phyloP scores from a whole-genome alignment of 768 basidiomycete species.

The Lactifluus volemus region DNA sequence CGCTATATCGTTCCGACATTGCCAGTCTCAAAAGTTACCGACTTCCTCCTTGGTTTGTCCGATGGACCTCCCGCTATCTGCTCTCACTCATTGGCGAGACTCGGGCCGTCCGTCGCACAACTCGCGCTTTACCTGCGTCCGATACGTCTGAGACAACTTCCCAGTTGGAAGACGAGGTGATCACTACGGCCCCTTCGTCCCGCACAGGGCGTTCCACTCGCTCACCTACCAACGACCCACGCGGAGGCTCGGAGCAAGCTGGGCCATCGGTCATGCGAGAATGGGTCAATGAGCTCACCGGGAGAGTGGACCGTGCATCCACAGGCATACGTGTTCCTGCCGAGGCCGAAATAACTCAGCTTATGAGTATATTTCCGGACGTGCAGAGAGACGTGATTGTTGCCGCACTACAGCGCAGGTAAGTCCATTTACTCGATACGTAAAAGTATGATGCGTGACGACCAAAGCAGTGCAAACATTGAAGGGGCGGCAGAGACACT shows the following conservation, averaged over 20 bases:
- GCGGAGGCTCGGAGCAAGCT: constrained; percentile 1
- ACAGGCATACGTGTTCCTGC: constrained; percentile 60
- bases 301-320: constrained; percentile 43
- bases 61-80: constrained; percentile 48
- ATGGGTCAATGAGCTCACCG: constrained; percentile 76
- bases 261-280: constrained; percentile 53
- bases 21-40: constrained; percentile 75
- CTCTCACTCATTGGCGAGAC: constrained; percentile 60
- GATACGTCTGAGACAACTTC: constrained; percentile 10
- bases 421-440: constrained; percentile 22
- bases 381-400: constrained; percentile 64
- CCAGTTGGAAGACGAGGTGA: constrained; percentile 44
- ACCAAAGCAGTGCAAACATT: constrained; percentile 52
- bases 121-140: constrained; percentile 6
- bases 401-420: constrained; percentile 78
- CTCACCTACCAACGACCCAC: constrained; percentile 13
- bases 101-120: constrained; percentile 53
- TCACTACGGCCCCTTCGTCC: constrained; percentile 50
- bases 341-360: constrained; percentile 65
- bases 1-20: constrained; percentile 77
- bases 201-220: constrained; percentile 14
- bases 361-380: constrained; percentile 81
- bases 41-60: constrained; percentile 49
- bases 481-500: constrained; percentile 79
- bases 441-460: background rate